Evolutionary conservation across 2,329 filamentous ascomycete species (phyloP), one percentile per base, ranked within the genome.

Genomic region (Chaetothyriales sp.): DNA sequence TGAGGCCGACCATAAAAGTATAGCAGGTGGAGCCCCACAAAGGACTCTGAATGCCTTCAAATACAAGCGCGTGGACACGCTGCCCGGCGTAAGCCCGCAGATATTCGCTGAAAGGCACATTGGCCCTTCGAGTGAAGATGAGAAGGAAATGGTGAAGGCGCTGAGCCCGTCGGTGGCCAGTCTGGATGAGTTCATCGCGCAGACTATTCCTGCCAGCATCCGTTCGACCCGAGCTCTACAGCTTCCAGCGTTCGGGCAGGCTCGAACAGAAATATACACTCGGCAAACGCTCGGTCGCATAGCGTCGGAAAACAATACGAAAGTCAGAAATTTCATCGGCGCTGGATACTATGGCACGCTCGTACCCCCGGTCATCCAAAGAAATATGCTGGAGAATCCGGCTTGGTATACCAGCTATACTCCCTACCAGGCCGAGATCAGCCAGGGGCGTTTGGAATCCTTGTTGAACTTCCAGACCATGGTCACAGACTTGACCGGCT

Each of bases 381-480:
- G 89, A 60, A 95, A 95, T 66, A 77, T 97, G 4, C 73, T 97
- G 53, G 89, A 97, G 74, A 90, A 85, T 66, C 90, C 90, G 4
- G 89, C 83, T 8, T 97, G 90, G 90, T 97, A 97, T 68, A 97
- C 90, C 43, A 95, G 89, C 71, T 95, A 97, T 69, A 95, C 90
- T 0, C 90, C 90, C 15, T 97, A 95, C 70, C 90, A 97, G 72
- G 85, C 90, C 2, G 90, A 97, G 71, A 95, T 97, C 73, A 95
- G 89, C 67, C 90, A 97, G 71, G 90, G 90, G 37, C 82, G 90
- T 51, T 71, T 97, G 56, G 88, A 95, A 74, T 94, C 88, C 5
- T 73, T 97, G 50, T 74, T 97, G 57, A 97, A 97, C 74, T 97
- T 89, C 73, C 90, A 97, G 74, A 97, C 90, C 18, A 76, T 97